Conservation (phyloP, 2,329 filamentous ascomycete genomes). For the Fusarium musae region DNA sequence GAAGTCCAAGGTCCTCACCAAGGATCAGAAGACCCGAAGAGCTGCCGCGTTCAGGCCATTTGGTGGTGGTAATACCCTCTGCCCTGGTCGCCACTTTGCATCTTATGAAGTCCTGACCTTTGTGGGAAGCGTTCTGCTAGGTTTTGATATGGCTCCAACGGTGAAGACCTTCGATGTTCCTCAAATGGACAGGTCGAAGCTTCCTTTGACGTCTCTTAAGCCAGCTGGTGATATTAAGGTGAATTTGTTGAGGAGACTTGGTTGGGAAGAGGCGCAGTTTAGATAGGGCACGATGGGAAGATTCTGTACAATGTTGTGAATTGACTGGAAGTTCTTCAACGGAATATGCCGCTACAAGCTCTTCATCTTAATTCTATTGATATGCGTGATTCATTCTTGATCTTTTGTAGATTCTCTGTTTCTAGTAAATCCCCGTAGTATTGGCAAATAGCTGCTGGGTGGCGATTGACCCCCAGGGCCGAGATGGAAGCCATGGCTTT, state of each 20-base stretch:
- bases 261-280: not conserved
- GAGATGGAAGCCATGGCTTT: too few relatives aligned
- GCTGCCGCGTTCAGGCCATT: conserved; percentile 34
- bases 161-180: rapidly evolving
- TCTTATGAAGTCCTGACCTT: conserved; percentile 35
- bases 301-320: too few relatives aligned
- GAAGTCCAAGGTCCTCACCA: conserved; percentile 13
- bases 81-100: conserved; percentile 31
- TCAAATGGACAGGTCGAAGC: conserved; percentile 24
- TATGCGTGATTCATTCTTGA: too few relatives aligned
- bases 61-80: conserved; percentile 33
- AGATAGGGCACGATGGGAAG: too few relatives aligned
- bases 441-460: too few relatives aligned
- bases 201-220: conserved; percentile 32
- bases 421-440: too few relatives aligned
- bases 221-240: conserved; percentile 20
- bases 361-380: too few relatives aligned
- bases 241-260: not conserved
- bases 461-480: too few relatives aligned
- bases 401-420: too few relatives aligned
- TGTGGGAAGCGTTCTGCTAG: conserved; percentile 19
- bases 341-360: too few relatives aligned
- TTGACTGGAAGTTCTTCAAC: too few relatives aligned
- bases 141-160: conserved; percentile 26
- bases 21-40: conserved; percentile 20